phyloP scores from a whole-genome alignment of 805 yeast species.

The Naumovozyma baii region DNA sequence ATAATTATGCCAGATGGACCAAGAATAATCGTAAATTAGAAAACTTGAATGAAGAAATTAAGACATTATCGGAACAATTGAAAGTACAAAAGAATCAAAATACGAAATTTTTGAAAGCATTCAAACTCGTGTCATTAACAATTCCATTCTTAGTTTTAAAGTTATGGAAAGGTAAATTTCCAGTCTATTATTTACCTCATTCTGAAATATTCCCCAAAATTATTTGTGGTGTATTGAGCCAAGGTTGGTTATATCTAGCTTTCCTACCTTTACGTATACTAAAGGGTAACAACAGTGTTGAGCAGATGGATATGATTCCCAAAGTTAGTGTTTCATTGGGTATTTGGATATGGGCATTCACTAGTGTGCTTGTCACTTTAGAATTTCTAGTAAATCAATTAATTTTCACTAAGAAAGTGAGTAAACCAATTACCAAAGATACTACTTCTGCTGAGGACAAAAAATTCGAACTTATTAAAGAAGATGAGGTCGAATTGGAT shows the following conservation, averaged over 20 bases:
- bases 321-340: constrained; percentile 27
- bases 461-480: background rate
- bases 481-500: constrained; percentile 5
- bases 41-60: constrained; percentile 44
- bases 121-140: constrained; percentile 22
- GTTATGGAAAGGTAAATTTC: constrained; percentile 27
- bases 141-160: constrained; percentile 26
- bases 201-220: constrained; percentile 24
- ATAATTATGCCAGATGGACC: constrained; percentile 93
- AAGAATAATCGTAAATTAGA: constrained; percentile 70
- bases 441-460: background rate
- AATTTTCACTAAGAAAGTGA: constrained; percentile 7
- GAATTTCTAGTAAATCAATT: constrained; percentile 22
- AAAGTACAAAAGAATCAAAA: constrained; percentile 10
- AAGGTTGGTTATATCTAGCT: constrained; percentile 26
- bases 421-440: constrained; percentile 5
- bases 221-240: constrained; percentile 24
- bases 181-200: constrained; percentile 23
- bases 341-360: constrained; percentile 30
- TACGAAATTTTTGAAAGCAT: constrained; percentile 7
- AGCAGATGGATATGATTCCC: background rate
- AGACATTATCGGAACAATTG: constrained; percentile 33
- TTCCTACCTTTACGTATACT: constrained; percentile 20
- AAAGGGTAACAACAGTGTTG: constrained; percentile 1
- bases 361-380: constrained; percentile 20